Evolutionary conservation across 2,329 filamentous ascomycete species (phyloP), one percentile per base, ranked within the genome.

Genomic region (Cytospora piceicola): DNA sequence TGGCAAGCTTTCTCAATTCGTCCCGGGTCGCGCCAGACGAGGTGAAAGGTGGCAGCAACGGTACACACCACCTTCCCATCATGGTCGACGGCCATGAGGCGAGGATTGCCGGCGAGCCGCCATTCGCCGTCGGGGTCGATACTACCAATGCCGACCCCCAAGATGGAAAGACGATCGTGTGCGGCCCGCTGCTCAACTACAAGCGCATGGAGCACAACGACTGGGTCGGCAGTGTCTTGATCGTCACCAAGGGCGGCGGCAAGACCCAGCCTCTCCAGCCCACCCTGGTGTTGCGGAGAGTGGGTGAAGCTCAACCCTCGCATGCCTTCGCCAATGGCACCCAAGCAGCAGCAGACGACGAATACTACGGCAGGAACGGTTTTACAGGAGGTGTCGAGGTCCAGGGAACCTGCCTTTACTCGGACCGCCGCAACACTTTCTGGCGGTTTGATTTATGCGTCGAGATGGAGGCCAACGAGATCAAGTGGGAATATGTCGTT

Each of bases 391-490:
- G 70, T 9, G 71, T 68, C 4, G 73, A 76, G 80, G 66, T 93
- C 81, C 73, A 79, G 76, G 75, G 82, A 82, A 71, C 81, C 77
- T 79, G 84, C 83, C 74, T 94, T 78, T 80, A 90, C 88, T 85
- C 90, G 75, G 83, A 90, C 72, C 76, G 79, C 57, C 79, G 84
- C 78, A 79, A 89, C 83, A 98, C 94, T 0, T 99, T 99, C 77
- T 99, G 95, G 95, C 86, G 90, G 65, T 99, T 98, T 78, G 90
- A 90, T 71, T 76, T 99, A 36, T 84, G 88, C 70, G 86, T 97
- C 46, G 91, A 94, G 69, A 85, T 99, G 68, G 86, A 86, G 61
- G 76, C 82, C 17, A 79, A 77, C 66, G 93, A 97, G 80, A 83
- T 88, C 64, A 85, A 86, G 74, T 97, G 93, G 89, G 86, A 90